A percentile compares a stretch with the other conserved stretches of the same genome.
phyloP scores from a whole-genome alignment of 768 basidiomycete genomes.

The Scleroderma citrinum region DNA sequence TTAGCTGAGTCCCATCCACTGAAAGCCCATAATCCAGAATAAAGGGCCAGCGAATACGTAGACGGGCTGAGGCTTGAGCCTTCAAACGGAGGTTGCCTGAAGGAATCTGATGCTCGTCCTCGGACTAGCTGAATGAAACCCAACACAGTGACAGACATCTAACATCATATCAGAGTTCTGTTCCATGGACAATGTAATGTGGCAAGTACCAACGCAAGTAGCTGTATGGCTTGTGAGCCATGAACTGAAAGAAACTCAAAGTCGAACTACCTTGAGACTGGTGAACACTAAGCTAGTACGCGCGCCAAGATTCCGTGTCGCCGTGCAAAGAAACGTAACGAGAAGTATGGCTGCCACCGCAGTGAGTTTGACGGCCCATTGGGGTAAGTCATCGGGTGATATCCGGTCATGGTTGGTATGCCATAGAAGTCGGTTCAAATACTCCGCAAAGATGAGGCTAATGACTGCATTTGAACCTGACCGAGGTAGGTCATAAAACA shows the following conservation, averaged over 20 bases:
- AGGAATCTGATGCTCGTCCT: slow-evolving; percentile 63
- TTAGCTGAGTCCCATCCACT: slow-evolving; percentile 96
- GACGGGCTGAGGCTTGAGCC: slow-evolving; percentile 75
- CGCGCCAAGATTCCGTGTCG: slow-evolving; percentile 71
- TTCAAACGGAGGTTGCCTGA: slow-evolving; percentile 62
- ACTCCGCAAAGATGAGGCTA: slow-evolving; percentile 86
- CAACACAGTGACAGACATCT: slow-evolving; percentile 70
- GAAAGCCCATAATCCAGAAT: slow-evolving; percentile 93
- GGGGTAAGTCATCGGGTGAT: slow-evolving; percentile 74
- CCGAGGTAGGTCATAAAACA: neutral
- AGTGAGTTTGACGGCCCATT: slow-evolving; percentile 88
- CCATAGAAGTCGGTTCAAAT: slow-evolving; percentile 85
- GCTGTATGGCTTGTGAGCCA: slow-evolving; percentile 30
- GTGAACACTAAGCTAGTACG: slow-evolving; percentile 86
- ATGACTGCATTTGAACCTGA: slow-evolving; percentile 77
- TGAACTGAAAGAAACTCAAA: neutral
- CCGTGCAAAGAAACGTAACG: slow-evolving; percentile 74
- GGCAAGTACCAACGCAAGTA: slow-evolving; percentile 52
- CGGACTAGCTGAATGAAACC: slow-evolving; percentile 73
- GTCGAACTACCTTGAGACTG: slow-evolving; percentile 58
- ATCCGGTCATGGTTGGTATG: slow-evolving; percentile 64
- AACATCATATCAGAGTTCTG: slow-evolving; percentile 7
- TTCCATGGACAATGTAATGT: neutral
- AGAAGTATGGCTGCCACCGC: slow-evolving; percentile 66
- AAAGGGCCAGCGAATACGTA: slow-evolving; percentile 87